phyloP scores from a whole-genome alignment of 208 protist species.

The Leishmania major region DNA sequence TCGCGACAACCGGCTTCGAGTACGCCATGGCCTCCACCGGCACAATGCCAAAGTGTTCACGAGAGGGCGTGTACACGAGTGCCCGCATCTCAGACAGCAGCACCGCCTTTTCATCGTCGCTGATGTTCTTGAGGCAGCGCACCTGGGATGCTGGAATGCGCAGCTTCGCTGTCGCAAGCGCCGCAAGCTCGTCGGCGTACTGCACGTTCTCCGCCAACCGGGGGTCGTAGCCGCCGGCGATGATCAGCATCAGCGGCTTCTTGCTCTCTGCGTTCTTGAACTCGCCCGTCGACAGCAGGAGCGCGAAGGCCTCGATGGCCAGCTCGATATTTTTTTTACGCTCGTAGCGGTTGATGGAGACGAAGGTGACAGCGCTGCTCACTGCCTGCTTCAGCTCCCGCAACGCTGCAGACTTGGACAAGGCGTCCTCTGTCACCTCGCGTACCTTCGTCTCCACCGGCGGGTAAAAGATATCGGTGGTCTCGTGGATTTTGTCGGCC shows the following conservation, averaged over 20 bases:
- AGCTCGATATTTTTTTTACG: slow-evolving; percentile 96
- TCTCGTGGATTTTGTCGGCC: slow-evolving; percentile 30
- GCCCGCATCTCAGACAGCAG: slow-evolving; percentile 77
- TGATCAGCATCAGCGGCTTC: slow-evolving; percentile 55
- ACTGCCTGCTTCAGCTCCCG: slow-evolving; percentile 24
- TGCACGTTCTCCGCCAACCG: slow-evolving; percentile 82
- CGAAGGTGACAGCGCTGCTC: slow-evolving; percentile 51
- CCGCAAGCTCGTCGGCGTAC: slow-evolving; percentile 75
- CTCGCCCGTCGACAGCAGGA: slow-evolving; percentile 35
- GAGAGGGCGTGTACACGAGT: slow-evolving; percentile 94
- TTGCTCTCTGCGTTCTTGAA: slow-evolving; percentile 12
- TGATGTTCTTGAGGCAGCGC: slow-evolving; percentile 86
- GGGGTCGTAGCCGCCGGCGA: slow-evolving; percentile 90
- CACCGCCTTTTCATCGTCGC: slow-evolving; percentile 55
- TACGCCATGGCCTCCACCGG: slow-evolving; percentile 87
- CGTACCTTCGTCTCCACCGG: slow-evolving; percentile 44
- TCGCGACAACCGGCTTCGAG: slow-evolving; percentile 88
- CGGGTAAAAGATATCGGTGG: slow-evolving; percentile 78
- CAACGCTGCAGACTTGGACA: slow-evolving; percentile 16
- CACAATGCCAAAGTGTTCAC: slow-evolving; percentile 97
- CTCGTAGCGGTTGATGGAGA: slow-evolving; percentile 99
- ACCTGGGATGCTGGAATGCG: slow-evolving; percentile 38
- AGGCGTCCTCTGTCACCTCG: background rate
- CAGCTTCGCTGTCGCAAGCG: slow-evolving; percentile 38
- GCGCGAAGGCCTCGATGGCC: slow-evolving; percentile 84